Conservation (phyloP, 768 basidiomycete species). For the Coprinopsis cinerea region DNA sequence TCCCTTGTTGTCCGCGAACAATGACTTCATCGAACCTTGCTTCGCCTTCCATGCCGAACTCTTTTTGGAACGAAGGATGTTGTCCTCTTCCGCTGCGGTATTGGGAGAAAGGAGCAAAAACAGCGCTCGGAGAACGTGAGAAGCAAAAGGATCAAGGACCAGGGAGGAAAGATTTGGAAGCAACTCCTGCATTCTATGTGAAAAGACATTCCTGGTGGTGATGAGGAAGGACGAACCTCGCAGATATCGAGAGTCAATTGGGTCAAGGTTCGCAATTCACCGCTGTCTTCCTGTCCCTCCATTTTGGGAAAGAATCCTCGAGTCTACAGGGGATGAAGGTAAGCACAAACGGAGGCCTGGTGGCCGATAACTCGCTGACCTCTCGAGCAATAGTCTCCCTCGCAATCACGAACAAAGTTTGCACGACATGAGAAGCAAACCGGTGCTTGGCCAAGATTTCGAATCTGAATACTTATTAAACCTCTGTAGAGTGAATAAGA, state of each 20-base stretch:
- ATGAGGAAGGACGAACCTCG: slow-evolving; percentile 40
- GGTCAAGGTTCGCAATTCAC: slow-evolving; percentile 63
- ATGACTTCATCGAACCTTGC: slow-evolving; percentile 76
- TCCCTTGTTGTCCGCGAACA: slow-evolving; percentile 48
- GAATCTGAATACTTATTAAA: slow-evolving; percentile 37
- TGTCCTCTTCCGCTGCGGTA: slow-evolving; percentile 31
- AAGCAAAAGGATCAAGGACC: slow-evolving; percentile 82
- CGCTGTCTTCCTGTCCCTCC: slow-evolving; percentile 43
- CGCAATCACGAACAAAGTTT: slow-evolving; percentile 75
- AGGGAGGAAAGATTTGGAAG: slow-evolving; percentile 55
- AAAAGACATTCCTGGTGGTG: neutral
- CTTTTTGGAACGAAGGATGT: slow-evolving; percentile 61
- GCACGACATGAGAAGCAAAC: slow-evolving; percentile 94
- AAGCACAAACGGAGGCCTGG: no score
- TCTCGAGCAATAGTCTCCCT: slow-evolving; percentile 62
- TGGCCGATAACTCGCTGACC: slow-evolving; percentile 30
- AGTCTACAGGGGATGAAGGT: slow-evolving; percentile 28
- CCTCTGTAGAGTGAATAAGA: neutral
- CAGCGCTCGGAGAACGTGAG: slow-evolving; percentile 81
- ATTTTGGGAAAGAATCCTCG: slow-evolving; percentile 47
- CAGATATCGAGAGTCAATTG: slow-evolving; percentile 59
- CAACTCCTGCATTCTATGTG: slow-evolving; percentile 51
- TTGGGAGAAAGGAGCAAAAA: slow-evolving; percentile 71
- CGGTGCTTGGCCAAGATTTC: slow-evolving; percentile 66
- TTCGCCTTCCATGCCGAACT: slow-evolving; percentile 76